Evolutionary conservation across 139 green algal genomes (phyloP), one percentile per base, ranked within the genome.

Genomic region (Trebouxia sp.): DNA sequence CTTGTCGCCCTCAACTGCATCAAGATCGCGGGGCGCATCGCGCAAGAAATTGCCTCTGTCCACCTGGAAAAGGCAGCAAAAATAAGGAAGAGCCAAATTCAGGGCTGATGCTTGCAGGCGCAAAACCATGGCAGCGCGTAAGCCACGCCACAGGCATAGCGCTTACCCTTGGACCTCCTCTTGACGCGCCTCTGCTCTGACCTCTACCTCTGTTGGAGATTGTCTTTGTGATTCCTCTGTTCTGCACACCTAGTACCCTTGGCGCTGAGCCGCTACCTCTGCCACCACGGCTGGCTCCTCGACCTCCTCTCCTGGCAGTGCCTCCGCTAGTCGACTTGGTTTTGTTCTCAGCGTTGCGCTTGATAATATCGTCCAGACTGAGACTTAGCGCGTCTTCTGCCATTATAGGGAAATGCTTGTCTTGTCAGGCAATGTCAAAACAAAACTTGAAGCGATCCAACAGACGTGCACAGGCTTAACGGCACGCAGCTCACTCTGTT

Each of bases 331-430:
- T 11, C 24, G 14, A 35, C 22, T 41, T 77, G 20, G 11, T n/a
- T 7, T 77, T 77, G 69, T 26, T 77, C 20, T 77, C 69, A 11
- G 42, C 69, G 26, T 77, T 72, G 32, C 62, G 62, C 39, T 55
- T 77, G 39, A 77, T 77, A 12, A 77, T 51, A 22, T 77, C 69
- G 42, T 77, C 69, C 41, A 77, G 28, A 35, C 42, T 58, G 9
- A 77, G 69, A 39, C 55, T 77, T 3, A 77, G 39, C 17, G 69
- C 39, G 6, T 77, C 69, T 77, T 77, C 69, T 77, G 41, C n/a
- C 69, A 77, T 77, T 43, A 5, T 72, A n/a, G n/a, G n/a, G n/a
- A n/a, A n/a, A n/a, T n/a, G n/a, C n/a, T n/a, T n/a, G n/a, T n/a
- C n/a, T n/a, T n/a, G n/a, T n/a, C n/a, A n/a, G n/a, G n/a, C n/a